A percentile compares a stretch with the other conserved stretches of the same genome.
These are phyloP conservation scores for Myochromella boudieri DNA, from an alignment of 768 basidiomycete species.

Conservation along the genomic window DNA sequence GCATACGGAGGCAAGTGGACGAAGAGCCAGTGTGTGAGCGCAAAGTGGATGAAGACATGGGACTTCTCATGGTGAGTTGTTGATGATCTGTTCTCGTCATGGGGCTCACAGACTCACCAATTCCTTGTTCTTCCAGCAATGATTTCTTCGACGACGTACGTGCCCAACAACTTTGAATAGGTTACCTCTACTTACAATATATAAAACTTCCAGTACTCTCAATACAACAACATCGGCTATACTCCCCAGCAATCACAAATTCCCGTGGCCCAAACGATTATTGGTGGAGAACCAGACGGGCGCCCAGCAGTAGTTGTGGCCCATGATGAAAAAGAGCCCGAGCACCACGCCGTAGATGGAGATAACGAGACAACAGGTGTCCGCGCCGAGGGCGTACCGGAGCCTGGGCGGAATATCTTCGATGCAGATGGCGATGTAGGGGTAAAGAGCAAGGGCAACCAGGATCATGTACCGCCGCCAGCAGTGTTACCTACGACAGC, in stretches of 20 bases:
- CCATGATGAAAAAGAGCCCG: constrained; percentile 3
- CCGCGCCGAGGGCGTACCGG: constrained; percentile 53
- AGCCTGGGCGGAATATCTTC: constrained; percentile 78
- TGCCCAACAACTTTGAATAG: constrained; percentile 9
- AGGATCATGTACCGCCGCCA: background rate
- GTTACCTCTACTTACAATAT: constrained; percentile 1
- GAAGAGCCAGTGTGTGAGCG: constrained; percentile 65
- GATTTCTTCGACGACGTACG: constrained; percentile 71
- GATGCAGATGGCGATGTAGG: constrained; percentile 48
- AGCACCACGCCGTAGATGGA: constrained; percentile 9
- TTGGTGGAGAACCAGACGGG: constrained; percentile 54
- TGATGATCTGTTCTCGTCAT: background rate
- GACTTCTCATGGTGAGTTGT: constrained; percentile 83
- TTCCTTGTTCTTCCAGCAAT: constrained; percentile 36
- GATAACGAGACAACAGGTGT: constrained; percentile 23
- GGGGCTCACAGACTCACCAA: background rate
- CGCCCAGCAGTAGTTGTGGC: constrained; percentile 55
- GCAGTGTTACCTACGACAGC: constrained; percentile 12
- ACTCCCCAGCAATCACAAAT: constrained; percentile 37
- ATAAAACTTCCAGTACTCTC: constrained; percentile 48
- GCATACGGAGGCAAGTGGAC: constrained; percentile 90
- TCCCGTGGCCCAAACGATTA: constrained; percentile 42
- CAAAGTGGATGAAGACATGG: constrained; percentile 92
- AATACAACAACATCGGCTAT: constrained; percentile 42
- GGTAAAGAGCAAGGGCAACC: constrained; percentile 38